Conservation (phyloP, 2,329 filamentous ascomycete genomes). For the Xylariaceae sp. region DNA sequence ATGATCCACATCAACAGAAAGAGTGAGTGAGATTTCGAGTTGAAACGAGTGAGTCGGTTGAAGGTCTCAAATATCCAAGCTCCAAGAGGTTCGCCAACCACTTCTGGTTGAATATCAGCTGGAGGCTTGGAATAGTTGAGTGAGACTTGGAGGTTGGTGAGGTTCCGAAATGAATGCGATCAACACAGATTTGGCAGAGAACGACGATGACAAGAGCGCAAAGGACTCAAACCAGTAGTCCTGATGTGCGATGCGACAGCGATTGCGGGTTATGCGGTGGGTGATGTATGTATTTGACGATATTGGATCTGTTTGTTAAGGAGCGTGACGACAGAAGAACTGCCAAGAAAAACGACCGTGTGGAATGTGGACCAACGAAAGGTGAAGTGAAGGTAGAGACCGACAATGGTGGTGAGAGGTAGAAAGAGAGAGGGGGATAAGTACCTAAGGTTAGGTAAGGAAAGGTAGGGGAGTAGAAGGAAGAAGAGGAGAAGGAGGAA, state of each 20-base stretch:
- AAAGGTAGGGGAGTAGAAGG: slow-evolving; percentile 4
- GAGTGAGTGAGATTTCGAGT: background rate
- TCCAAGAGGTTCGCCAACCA: slow-evolving; percentile 9
- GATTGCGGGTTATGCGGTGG: slow-evolving; percentile 16
- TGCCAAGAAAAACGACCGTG: slow-evolving; percentile 19
- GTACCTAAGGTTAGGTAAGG: slow-evolving; percentile 4
- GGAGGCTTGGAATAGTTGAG: slow-evolving; percentile 16
- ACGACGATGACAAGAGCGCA: too few relatives aligned
- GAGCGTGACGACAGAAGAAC: slow-evolving; percentile 27
- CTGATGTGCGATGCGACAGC: slow-evolving; percentile 15
- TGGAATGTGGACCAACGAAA: slow-evolving; percentile 16
- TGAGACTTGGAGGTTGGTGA: slow-evolving; percentile 4
- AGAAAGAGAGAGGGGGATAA: slow-evolving; percentile 11
- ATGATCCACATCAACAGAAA: background rate
- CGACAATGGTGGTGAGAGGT: background rate
- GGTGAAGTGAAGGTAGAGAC: background rate
- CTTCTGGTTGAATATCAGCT: slow-evolving; percentile 18
- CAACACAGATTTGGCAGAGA: slow-evolving; percentile 29
- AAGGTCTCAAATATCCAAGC: slow-evolving; percentile 3
- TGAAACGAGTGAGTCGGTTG: background rate
- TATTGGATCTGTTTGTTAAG: too few relatives aligned
- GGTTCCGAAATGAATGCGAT: slow-evolving; percentile 30
- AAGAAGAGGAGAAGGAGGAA: slow-evolving; percentile 7
- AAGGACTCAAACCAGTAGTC: slow-evolving; percentile 17
- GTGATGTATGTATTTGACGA: too few relatives aligned